These are phyloP conservation scores for Coemansia sp. DNA, from an alignment of 192 early-diverging fungal species.

Conservation along the genomic window DNA sequence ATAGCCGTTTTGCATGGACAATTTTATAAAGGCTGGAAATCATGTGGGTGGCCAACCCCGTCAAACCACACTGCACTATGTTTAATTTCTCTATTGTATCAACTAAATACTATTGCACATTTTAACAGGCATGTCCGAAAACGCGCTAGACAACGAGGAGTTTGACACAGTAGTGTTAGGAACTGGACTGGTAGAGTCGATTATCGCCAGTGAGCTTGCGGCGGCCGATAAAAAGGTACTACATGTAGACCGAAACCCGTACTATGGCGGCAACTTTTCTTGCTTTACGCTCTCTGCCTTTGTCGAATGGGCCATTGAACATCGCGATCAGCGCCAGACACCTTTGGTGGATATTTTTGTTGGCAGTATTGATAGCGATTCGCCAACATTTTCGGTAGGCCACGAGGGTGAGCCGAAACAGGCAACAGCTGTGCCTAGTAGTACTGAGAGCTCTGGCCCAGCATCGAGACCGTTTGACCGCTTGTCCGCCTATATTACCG, in stretches of 20 bases:
- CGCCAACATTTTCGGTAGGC: constrained; percentile 15
- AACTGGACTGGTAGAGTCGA: constrained; percentile 80
- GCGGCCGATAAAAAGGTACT: constrained; percentile 70
- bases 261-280: constrained; percentile 77
- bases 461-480: not conserved
- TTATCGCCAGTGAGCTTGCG: constrained; percentile 78
- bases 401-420: not conserved
- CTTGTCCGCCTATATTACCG: not conserved
- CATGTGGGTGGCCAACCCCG: not conserved
- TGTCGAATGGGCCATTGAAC: constrained; percentile 24
- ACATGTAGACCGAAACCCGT: constrained; percentile 78
- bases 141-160: constrained; percentile 50
- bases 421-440: not conserved
- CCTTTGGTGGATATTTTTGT: constrained; percentile 18
- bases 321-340: constrained; percentile 23
- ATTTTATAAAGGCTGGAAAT: not conserved
- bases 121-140: constrained; percentile 7
- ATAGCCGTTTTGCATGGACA: not conserved
- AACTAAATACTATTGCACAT: not conserved
- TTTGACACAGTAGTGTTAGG: constrained; percentile 87
- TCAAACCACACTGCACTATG: not conserved
- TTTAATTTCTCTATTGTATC: not conserved
- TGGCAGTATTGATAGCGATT: not conserved
- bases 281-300: constrained; percentile 31
- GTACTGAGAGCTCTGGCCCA: not conserved